Evolutionary conservation across 306 rosid genomes (phyloP), one percentile per base, ranked within the genome.

Genomic region (Comarum palustre): DNA sequence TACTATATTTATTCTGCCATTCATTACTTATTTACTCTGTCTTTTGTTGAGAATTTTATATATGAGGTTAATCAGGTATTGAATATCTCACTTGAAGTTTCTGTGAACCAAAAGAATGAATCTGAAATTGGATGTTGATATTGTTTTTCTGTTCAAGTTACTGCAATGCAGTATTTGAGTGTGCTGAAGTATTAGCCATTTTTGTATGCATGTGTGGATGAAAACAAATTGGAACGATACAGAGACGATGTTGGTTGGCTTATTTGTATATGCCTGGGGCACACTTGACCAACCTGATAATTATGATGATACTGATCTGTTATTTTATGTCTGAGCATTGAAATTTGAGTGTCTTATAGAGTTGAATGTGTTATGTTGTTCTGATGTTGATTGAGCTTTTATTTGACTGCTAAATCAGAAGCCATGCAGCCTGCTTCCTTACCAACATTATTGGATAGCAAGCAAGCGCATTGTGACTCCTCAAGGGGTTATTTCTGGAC

Each of bases 401-500:
- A 15, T 73, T 68, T 38, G 6, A 45, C 86, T 81, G 89, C 69
- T 63, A 68, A 43, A 72, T 41, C 41, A 24, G 34, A 67, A 77
- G 38, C 78, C 77, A 47, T 94, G 99, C 79, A 91, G 89, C 79
- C 86, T 94, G 79, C 80, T 88, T 78, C 96, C 92, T 39, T 48
- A 78, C 74, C 75, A 64, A 50, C 95, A 86, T 68, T 91, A 68
- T 66, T 91, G 97, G 97, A 89, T 94, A 72, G 51, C 88, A 48
- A 94, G 97, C 88, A 88, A 89, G 69, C 97, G 95, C 60, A 89
- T 91, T 74, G 86, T 94, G 75, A 94, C 96, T 8, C 88, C 92
- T 12, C 84, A 88, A 69, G 97, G 96, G 62, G 71, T 91, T 77
- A 82, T 94, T 77, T 91, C 93, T 76, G 99, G 96, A 55, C 83